Percentiles rank a stretch among this genome's conserved stretches.
Evolutionary conservation across 306 rosid species (phyloP).

Genomic region (Alnus glutinosa): DNA sequence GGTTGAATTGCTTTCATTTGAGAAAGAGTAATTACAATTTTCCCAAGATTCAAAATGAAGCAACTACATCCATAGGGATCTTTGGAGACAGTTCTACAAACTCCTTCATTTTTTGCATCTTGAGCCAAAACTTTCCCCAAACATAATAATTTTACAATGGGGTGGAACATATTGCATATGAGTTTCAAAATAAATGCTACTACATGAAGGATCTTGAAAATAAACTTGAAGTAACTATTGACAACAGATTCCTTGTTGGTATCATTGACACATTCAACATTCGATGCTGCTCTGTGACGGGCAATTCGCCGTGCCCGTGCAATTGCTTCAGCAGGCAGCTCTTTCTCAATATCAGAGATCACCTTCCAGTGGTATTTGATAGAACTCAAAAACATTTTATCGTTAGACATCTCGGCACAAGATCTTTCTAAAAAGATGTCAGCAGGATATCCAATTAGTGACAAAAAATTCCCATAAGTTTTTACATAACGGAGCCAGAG

Average conservation of each 20-base stretch:
- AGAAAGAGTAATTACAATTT: conserved; percentile 48
- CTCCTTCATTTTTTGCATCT: conserved; percentile 40
- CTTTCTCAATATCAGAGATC: conserved; percentile 66
- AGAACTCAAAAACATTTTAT: conserved; percentile 44
- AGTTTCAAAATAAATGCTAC: conserved; percentile 50
- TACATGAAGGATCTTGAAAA: conserved; percentile 34
- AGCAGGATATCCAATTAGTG: conserved; percentile 59
- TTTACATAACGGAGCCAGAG: conserved; percentile 76
- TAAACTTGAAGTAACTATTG: conserved; percentile 28
- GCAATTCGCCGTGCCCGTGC: conserved; percentile 81
- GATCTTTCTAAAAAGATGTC: conserved; percentile 46
- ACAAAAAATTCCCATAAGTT: conserved; percentile 64
- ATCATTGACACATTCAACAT: conserved; percentile 35
- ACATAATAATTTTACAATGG: conserved; percentile 32
- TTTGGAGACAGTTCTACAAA: conserved; percentile 35
- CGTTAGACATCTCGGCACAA: conserved; percentile 44
- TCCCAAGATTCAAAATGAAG: conserved; percentile 64
- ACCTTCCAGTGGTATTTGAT: conserved; percentile 58
- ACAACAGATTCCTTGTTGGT: conserved; percentile 25
- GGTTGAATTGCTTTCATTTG: conserved; percentile 49
- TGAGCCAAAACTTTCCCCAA: conserved; percentile 30
- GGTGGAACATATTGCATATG: conserved; percentile 34
- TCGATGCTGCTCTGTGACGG: conserved; percentile 65
- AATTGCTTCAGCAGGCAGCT: conserved; percentile 72
- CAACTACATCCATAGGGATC: conserved; percentile 42